Base-by-base conservation (phyloP, 192 early-diverging fungal species). In the Glomus cerebriforme region DNA sequence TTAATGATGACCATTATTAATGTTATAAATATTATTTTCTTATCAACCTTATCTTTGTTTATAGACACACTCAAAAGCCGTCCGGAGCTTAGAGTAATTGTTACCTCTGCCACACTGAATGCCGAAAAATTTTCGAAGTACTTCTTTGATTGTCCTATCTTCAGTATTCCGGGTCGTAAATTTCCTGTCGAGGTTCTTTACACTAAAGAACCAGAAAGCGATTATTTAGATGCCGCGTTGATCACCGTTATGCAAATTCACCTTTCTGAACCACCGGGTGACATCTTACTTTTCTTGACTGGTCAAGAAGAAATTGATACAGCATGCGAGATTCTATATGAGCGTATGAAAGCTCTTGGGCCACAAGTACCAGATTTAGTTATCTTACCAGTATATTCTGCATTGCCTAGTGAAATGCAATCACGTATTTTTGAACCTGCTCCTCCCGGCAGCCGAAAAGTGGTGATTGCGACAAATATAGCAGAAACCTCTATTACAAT, bases 221-320 rank as follows among this genome's bases (percentile, higher is more conserved):
- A 98, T 81, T 98, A 98, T 81, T 77, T 98, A 77, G 96, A 98
- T 79, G 91, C 96, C 15, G 93, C 97, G 2, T 78, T 98, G 72
- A 95, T 96, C 83, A 95, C 95, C 0, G 94, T 97, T 12, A 97
- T 98, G 96, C 95, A 98, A 81, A 98, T 99, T 73, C 97, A 98
- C 83, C 81, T 98, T 58, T 92, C 94, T 22, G 95, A 99, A 86
- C 92, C 95, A 3, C 87, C 94, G 1, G 98, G 98, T 59, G 98
- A 99, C 68, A 91, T 99, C 49, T 84, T 99, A 19, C 85, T 99
- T 9, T 99, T 99, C 77, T 89, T 99, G 84, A 98, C 98, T 0
- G 98, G 98, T 84, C 96, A 98, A 82, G 98, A 99, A 87, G 98
- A 99, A 82, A 98, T 99, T 54, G 98, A 99, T 83, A 96, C 91